phyloP scores from a whole-genome alignment of 106 monocot genomes.

The Acorus calamus region DNA sequence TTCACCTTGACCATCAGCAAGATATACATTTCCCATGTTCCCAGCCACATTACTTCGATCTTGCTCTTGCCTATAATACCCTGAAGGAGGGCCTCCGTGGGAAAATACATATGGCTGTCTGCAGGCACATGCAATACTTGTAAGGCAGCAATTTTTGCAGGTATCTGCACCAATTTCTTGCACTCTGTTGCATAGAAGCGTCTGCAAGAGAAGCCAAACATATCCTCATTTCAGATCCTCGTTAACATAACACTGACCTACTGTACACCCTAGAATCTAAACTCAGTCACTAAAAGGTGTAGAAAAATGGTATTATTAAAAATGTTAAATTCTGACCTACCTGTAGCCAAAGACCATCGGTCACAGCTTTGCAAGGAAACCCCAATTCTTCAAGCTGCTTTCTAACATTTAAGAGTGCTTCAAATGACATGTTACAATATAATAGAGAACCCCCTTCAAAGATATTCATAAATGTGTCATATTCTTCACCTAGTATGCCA shows the following conservation, averaged over 20 bases:
- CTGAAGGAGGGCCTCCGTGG: conserved; percentile 29
- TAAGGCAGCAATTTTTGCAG: conserved; percentile 81
- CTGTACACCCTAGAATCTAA: too few species aligned
- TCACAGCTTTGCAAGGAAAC: conserved; percentile 97
- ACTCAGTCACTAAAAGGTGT: background rate
- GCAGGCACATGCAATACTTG: conserved; percentile 67
- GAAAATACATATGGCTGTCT: conserved; percentile 64
- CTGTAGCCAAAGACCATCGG: conserved; percentile 99
- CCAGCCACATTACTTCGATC: conserved; percentile 35
- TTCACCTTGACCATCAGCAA: conserved; percentile 74
- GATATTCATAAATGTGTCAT: conserved; percentile 64
- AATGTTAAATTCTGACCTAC: conserved; percentile 47
- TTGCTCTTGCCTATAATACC: conserved; percentile 68
- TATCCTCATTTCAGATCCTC: conserved; percentile 4
- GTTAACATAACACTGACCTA: background rate
- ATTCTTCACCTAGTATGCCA: conserved; percentile 52
- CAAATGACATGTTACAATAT: conserved; percentile 96
- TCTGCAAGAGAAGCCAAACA: conserved; percentile 37
- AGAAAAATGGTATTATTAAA: background rate
- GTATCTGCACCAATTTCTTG: conserved; percentile 82
- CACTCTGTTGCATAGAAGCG: conserved; percentile 83
- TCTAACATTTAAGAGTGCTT: conserved; percentile 73
- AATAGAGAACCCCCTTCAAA: conserved; percentile 95
- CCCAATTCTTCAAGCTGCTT: conserved; percentile 94
- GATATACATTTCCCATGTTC: conserved; percentile 49